Base-by-base conservation (phyloP, 2,329 filamentous ascomycete genomes). In the Annulohypoxylon truncatum region DNA sequence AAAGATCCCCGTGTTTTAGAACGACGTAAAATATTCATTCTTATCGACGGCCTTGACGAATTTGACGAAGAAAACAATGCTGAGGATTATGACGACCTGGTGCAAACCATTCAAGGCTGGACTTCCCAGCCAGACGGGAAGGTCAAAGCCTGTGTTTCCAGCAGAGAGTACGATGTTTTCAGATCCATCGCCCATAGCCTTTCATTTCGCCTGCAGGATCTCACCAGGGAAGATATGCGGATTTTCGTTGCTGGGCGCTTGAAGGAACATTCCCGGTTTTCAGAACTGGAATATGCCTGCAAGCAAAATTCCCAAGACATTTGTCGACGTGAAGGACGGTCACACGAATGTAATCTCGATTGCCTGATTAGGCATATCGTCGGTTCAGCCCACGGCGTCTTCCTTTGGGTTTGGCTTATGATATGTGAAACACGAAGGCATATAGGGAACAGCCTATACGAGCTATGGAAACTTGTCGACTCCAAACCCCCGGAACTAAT, bases 11-110 rank as follows among this genome's bases (percentile, higher is more conserved):
- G 15, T 5, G 13, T 29, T 15, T 22, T 58, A 18, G 22, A 31
- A 9, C 0, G 2, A 24, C 42, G 55, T n/a, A 58, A 46, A 20
- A 40, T 63, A 31, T 58, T 58, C 33, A 29, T 67, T 12, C 38
- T 67, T n/a, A 54, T 67, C 29, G 60, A 67, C 28, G 64, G 64
- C 8, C 60, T 67, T 9, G 64, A 67, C 8, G 64, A 64, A 12
- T 64, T 67, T 8, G 60, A 67, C 22, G 61, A 59, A 6, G 20
- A 51, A 8, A 50, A 13, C 15, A 52, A 42, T 13, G 18, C 29
- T 5, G 52, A 62, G 31, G 51, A 57, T 13, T 50, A 63, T 7
- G 2, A 51, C 20, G 53, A 67, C 22, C 22, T 64, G 9, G 48
- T 52, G 33, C 47, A 12, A 1, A 20, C 40, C 9, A 24, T 64